Percentiles rank a stretch among this genome's conserved stretches.
Evolutionary conservation across 2,329 filamentous ascomycete genomes (phyloP).

Genomic region (Cercospora zeina): DNA sequence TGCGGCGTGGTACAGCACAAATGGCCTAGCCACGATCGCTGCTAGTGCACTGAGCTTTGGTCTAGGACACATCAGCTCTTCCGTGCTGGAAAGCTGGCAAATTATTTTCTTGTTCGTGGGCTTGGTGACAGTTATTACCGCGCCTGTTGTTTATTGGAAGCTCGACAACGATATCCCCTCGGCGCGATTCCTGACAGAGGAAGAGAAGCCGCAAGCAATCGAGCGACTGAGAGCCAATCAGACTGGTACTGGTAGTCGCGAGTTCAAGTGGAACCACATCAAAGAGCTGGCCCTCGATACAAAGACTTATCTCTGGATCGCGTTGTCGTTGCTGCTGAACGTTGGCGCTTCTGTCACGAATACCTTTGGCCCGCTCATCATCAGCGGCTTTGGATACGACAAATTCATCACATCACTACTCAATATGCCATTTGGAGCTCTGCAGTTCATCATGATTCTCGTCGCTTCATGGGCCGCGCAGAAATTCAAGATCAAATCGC

Average conservation of each 20-base stretch:
- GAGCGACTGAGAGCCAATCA: conserved; percentile 55
- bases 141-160: conserved; percentile 60
- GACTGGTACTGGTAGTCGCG: conserved; percentile 49
- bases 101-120: conserved; percentile 54
- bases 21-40: conserved; percentile 33
- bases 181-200: conserved; percentile 50
- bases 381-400: conserved; percentile 61
- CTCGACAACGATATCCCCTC: conserved; percentile 61
- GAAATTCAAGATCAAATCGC: conserved; percentile 58
- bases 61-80: conserved; percentile 29
- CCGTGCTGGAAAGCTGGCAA: conserved; percentile 31
- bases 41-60: conserved; percentile 30
- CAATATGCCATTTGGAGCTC: conserved; percentile 67
- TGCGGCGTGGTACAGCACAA: conserved; percentile 34
- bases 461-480: conserved; percentile 60
- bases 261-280: conserved; percentile 51
- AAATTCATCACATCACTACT: conserved; percentile 60
- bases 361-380: conserved; percentile 65
- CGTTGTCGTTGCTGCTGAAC: conserved; percentile 62
- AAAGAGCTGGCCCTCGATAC: conserved; percentile 47
- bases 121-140: conserved; percentile 59
- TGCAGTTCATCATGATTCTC: conserved; percentile 62
- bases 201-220: conserved; percentile 51
- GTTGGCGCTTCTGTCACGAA: conserved; percentile 64
- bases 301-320: conserved; percentile 61